A percentile compares a stretch with the other conserved stretches of the same genome.
These are phyloP conservation scores for Globisporangium okanoganense DNA, from an alignment of 352 stramenopile species.

Conservation along the genomic window DNA sequence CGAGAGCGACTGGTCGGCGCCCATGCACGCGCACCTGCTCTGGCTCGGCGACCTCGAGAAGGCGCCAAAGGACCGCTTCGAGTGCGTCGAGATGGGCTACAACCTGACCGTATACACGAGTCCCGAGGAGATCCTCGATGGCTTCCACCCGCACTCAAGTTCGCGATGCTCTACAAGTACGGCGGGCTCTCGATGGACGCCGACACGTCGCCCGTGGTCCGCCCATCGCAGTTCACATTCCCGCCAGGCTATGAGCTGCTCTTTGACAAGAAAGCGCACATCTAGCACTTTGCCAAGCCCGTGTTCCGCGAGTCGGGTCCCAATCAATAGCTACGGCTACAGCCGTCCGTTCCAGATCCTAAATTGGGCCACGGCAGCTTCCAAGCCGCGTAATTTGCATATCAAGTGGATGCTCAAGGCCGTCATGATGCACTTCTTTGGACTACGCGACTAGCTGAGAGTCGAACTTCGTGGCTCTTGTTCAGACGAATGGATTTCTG, in stretches of 20 bases:
- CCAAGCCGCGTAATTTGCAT: slow-evolving; percentile 12
- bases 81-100: slow-evolving; percentile 10
- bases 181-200: background rate
- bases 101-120: slow-evolving; percentile 13
- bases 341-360: slow-evolving; percentile 17
- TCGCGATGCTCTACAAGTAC: background rate
- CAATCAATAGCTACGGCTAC: slow-evolving; percentile 12
- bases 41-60: slow-evolving; percentile 15
- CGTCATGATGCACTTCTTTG: slow-evolving; percentile 18
- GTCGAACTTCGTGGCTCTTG: too few species aligned
- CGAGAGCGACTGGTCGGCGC: background rate
- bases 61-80: background rate
- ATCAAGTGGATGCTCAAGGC: slow-evolving; percentile 12
- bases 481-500: too few species aligned
- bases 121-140: slow-evolving; percentile 12
- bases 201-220: slow-evolving; percentile 4
- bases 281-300: background rate
- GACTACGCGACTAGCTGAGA: slow-evolving; percentile 15
- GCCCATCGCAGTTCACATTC: background rate
- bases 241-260: slow-evolving; percentile 8
- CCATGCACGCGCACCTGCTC: slow-evolving; percentile 14
- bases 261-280: slow-evolving; percentile 15
- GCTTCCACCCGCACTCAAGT: slow-evolving; percentile 15
- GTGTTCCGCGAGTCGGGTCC: slow-evolving; percentile 8
- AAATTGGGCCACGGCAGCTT: slow-evolving; percentile 16